These are phyloP conservation scores for Petunia hybrid DNA, from an alignment of 305 asterid genomes.

Conservation along the genomic window DNA sequence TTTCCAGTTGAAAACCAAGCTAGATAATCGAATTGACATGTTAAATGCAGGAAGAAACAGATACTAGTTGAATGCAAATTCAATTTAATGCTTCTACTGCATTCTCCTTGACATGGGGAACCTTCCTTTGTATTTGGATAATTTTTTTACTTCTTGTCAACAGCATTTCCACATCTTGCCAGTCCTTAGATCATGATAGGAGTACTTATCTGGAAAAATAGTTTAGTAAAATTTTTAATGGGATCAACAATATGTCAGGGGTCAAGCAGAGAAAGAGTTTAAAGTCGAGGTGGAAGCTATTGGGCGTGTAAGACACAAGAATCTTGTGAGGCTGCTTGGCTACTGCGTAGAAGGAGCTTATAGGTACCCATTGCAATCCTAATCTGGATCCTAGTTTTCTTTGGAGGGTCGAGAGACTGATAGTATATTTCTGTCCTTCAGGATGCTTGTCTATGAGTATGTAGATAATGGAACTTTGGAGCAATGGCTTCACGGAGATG, in stretches of 20 bases:
- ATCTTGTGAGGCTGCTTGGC: constrained; percentile 76
- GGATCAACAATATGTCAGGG: constrained; percentile 51
- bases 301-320: constrained; percentile 83
- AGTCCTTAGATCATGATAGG: constrained; percentile 12
- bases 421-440: constrained; percentile 30
- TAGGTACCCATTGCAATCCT: constrained; percentile 47
- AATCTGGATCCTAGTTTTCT: constrained; percentile 24
- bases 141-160: not conserved
- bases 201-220: constrained; percentile 8
- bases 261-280: constrained; percentile 80
- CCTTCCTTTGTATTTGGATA: constrained; percentile 7
- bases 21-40: constrained; percentile 18
- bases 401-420: constrained; percentile 32
- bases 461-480: constrained; percentile 80
- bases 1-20: constrained; percentile 6
- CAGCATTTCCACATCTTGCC: not conserved
- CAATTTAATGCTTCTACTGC: not conserved
- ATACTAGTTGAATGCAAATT: not conserved
- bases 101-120: not conserved
- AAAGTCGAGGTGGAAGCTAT: constrained; percentile 81
- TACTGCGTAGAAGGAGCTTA: constrained; percentile 87
- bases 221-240: not conserved
- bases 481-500: constrained; percentile 89
- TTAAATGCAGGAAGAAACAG: not conserved
- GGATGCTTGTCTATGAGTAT: constrained; percentile 86